Evolutionary conservation across 208 protist species (phyloP).

Genomic region (Leishmania turanica): DNA sequence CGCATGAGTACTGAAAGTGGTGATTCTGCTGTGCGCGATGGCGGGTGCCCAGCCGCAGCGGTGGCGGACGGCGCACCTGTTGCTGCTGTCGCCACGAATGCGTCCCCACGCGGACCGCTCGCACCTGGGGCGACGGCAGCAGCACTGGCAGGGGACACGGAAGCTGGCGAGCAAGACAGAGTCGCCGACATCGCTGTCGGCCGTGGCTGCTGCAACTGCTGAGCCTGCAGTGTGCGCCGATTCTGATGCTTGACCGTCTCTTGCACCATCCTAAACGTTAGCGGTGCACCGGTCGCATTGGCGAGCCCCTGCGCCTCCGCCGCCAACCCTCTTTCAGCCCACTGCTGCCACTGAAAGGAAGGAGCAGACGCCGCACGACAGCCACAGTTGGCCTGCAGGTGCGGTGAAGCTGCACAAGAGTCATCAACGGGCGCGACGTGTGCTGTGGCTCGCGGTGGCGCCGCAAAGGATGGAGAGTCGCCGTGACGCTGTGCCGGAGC

Average conservation of each 20-base stretch:
- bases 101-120: background rate
- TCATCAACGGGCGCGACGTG: background rate
- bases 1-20: background rate
- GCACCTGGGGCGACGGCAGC: background rate
- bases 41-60: background rate
- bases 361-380: background rate
- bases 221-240: conserved; percentile 1
- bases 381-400: background rate
- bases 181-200: background rate
- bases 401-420: background rate
- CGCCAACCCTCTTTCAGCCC: background rate
- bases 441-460: background rate
- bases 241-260: conserved; percentile 11
- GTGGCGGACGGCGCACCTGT: background rate
- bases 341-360: background rate
- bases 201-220: background rate
- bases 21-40: background rate
- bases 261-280: conserved; percentile 22
- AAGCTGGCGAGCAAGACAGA: background rate
- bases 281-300: background rate
- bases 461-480: background rate
- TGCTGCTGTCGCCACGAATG: background rate
- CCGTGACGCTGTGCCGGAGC: background rate
- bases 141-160: background rate
- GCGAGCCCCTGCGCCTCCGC: background rate